Conservation (phyloP, 352 stramenopile genomes). For the Pythium brachiatum region DNA sequence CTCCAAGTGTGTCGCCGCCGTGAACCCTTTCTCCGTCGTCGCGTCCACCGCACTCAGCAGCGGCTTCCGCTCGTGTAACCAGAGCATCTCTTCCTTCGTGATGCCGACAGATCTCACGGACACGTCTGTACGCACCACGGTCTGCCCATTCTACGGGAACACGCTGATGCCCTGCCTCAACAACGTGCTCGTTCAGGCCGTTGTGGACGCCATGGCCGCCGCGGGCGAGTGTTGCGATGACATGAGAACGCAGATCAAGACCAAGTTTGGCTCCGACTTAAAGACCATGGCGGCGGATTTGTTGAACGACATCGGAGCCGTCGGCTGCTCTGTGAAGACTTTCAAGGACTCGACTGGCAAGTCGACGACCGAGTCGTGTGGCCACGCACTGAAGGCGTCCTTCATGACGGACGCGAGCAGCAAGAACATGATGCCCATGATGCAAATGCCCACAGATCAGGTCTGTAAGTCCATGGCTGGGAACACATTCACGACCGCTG, state of each 20-base stretch:
- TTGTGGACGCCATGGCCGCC: conserved; percentile 19
- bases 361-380: conserved; percentile 34
- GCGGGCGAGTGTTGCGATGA: conserved; percentile 39
- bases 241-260: conserved; percentile 35
- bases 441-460: conserved; percentile 44
- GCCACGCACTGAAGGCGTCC: conserved; percentile 26
- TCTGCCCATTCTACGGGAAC: conserved; percentile 33
- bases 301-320: conserved; percentile 26
- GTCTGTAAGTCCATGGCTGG: conserved; percentile 45
- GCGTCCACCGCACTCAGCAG: conserved; percentile 17
- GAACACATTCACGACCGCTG: conserved; percentile 39
- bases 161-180: conserved; percentile 36
- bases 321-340: conserved; percentile 36
- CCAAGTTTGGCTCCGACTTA: conserved; percentile 32
- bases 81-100: conserved; percentile 20
- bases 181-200: conserved; percentile 30
- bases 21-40: conserved; percentile 31
- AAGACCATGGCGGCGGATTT: conserved; percentile 30
- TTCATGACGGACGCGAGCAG: conserved; percentile 20
- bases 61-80: conserved; percentile 28
- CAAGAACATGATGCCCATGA: conserved; percentile 16
- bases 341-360: conserved; percentile 29
- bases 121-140: conserved; percentile 2
- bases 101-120: conserved; percentile 7
- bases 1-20: conserved; percentile 36